Evolutionary conservation across 306 rosid genomes (phyloP).

Genomic region (Casuarina equisetifolia): DNA sequence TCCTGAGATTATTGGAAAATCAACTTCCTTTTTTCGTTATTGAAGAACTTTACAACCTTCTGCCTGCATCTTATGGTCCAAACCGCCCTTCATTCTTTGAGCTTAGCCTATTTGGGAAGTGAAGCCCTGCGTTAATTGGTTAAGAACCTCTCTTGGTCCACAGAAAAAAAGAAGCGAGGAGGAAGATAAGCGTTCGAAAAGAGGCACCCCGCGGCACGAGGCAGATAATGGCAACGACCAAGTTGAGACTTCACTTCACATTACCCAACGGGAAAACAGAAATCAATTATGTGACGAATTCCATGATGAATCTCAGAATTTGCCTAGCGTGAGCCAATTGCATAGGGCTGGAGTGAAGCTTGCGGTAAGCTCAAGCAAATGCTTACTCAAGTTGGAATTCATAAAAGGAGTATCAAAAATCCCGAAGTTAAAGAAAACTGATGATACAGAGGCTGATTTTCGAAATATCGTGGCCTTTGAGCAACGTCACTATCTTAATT

Average conservation of each 20-base stretch:
- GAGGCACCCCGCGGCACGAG: too few species aligned
- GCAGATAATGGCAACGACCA: too few species aligned
- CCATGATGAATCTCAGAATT: too few species aligned
- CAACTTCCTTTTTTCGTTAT: too few species aligned
- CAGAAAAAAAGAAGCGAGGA: fast-evolving
- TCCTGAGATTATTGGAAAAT: too few species aligned
- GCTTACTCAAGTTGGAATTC: background rate
- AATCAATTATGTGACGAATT: too few species aligned
- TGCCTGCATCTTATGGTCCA: background rate
- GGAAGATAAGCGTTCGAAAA: fast-evolving
- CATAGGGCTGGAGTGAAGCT: background rate
- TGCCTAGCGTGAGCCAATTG: background rate
- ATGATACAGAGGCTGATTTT: background rate
- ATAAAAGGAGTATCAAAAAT: background rate
- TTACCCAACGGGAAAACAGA: too few species aligned
- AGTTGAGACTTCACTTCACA: too few species aligned
- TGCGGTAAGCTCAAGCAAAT: background rate
- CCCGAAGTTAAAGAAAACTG: fast-evolving
- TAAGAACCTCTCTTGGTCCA: background rate
- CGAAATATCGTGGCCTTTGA: conserved; percentile 14
- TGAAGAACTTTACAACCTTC: too few species aligned
- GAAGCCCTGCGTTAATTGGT: background rate
- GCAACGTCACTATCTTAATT: background rate
- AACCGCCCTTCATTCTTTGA: background rate
- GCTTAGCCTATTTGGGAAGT: background rate